phyloP scores from a whole-genome alignment of 2,329 filamentous ascomycete species.

The Fusarium acutatum region DNA sequence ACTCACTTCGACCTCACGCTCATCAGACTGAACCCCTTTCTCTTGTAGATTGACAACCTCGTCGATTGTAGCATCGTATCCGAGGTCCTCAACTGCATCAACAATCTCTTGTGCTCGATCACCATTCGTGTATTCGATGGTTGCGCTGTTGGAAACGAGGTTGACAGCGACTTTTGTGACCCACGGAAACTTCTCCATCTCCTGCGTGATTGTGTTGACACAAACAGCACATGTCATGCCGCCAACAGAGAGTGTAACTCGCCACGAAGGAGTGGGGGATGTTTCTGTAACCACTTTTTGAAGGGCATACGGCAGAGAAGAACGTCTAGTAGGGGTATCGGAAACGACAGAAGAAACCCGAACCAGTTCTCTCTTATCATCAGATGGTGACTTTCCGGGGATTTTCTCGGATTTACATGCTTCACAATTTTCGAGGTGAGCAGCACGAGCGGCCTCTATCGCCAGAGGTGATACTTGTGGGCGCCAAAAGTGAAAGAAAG shows the following conservation, averaged over 20 bases:
- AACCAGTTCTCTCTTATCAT: conserved; percentile 15
- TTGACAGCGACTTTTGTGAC: conserved; percentile 68
- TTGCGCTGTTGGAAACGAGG: conserved; percentile 73
- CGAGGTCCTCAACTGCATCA: conserved; percentile 67
- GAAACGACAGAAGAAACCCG: conserved; percentile 13
- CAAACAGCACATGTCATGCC: conserved; percentile 81
- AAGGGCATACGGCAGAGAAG: conserved; percentile 24
- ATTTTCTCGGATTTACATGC: conserved; percentile 42
- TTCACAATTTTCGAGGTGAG: conserved; percentile 51
- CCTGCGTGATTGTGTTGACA: conserved; percentile 67
- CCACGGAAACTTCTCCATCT: conserved; percentile 65
- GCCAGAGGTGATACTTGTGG: conserved; percentile 35
- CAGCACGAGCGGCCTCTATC: conserved; percentile 38
- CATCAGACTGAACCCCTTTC: conserved; percentile 48
- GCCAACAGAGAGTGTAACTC: conserved; percentile 66
- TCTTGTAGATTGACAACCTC: conserved; percentile 55
- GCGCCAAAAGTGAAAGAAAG: conserved; percentile 47
- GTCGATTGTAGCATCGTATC: conserved; percentile 71
- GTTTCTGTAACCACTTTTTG: conserved; percentile 34
- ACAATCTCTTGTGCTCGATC: conserved; percentile 47
- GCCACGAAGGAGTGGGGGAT: conserved; percentile 48
- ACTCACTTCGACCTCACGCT: conserved; percentile 69
- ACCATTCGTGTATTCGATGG: conserved; percentile 60
- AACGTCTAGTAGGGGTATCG: conserved; percentile 3
- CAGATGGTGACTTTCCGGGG: not conserved